Base-by-base conservation (phyloP, 306 rosid genomes). In the Glycyrrhiza uralensis region DNA sequence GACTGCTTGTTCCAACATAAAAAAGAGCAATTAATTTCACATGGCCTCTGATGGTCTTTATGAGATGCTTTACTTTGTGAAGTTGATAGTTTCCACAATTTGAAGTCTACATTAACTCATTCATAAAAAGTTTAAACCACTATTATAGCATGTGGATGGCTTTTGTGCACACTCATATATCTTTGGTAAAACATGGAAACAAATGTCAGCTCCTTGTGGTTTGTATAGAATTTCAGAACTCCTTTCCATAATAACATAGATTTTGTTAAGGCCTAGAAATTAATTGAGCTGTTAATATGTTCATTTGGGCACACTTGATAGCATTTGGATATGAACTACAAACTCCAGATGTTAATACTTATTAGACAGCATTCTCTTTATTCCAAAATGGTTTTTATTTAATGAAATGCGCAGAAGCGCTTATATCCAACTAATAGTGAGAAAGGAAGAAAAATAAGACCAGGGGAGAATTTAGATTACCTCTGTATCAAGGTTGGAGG, bases 401-500 rank as follows among this genome's bases (percentile, higher is more conserved):
- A 41, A 61, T 41, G 39, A 57, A 63, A 44, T 42, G 15, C 11
- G 23, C 36, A 59, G 13, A 35, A 52, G 3, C 3, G n/a, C 52
- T 20, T 29, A 8, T 35, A 30, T 67, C 41, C 2, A 32, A 39
- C 1, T 12, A 49, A 23, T 15, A 29, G 36, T 13, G 9, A 52
- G 17, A 55, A 26, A 80, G 35, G 9, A 41, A 60, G 32, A 13
- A 64, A 77, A 71, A 68, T 1, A 19, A 26, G 7, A 61, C 1
- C 8, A 46, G 26, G 38, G 17, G 36, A n/a, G 28, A 7, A 28
- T 51, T 65, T 7, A 56, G 56, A 44, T 74, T 84, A 93, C 98
- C 97, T 86, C 84, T 0, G 98, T 93, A 60, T 93, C 97, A 29
- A 93, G 96, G 79, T 87, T 89, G 60, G 98, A 93, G 72, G 98